phyloP scores from a whole-genome alignment of 805 yeast species.

The Saturnispora mendoncae region DNA sequence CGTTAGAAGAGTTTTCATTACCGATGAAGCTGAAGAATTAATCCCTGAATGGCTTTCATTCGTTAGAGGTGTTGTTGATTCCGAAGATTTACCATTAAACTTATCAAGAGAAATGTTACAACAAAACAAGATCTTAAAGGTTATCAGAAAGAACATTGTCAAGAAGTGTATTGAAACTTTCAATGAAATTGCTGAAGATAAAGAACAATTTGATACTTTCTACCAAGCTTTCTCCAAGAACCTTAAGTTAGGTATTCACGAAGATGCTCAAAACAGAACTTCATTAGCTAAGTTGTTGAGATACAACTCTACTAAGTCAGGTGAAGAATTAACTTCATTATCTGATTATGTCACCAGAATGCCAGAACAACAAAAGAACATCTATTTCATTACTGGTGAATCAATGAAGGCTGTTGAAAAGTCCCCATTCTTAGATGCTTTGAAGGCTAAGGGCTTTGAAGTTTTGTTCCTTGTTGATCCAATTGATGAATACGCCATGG shows the following conservation, averaged over 20 bases:
- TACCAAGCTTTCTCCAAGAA: conserved; percentile 97
- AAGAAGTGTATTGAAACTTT: conserved; percentile 97
- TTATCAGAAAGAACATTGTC: conserved; percentile 97
- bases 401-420: conserved; percentile 94
- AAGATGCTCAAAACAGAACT: conserved; percentile 94
- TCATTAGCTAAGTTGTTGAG: conserved; percentile 94
- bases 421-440: conserved; percentile 98
- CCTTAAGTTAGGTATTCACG: conserved; percentile 98
- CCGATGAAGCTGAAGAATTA: conserved; percentile 98
- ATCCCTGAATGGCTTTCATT: conserved; percentile 98
- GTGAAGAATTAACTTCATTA: conserved; percentile 89
- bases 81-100: conserved; percentile 99
- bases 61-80: conserved; percentile 98
- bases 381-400: conserved; percentile 99
- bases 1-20: conserved; percentile 98
- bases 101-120: conserved; percentile 99
- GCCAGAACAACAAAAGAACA: conserved; percentile 99
- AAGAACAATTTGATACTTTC: conserved; percentile 97
- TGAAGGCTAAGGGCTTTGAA: conserved; percentile 97
- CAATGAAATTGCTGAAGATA: conserved; percentile 98
- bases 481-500: conserved; percentile 98
- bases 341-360: conserved; percentile 97
- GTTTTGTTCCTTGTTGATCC: conserved; percentile 97
- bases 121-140: conserved; percentile 99
- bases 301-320: conserved; percentile 92